Conservation (phyloP, 768 basidiomycete genomes). For the Podaxis sp. region DNA sequence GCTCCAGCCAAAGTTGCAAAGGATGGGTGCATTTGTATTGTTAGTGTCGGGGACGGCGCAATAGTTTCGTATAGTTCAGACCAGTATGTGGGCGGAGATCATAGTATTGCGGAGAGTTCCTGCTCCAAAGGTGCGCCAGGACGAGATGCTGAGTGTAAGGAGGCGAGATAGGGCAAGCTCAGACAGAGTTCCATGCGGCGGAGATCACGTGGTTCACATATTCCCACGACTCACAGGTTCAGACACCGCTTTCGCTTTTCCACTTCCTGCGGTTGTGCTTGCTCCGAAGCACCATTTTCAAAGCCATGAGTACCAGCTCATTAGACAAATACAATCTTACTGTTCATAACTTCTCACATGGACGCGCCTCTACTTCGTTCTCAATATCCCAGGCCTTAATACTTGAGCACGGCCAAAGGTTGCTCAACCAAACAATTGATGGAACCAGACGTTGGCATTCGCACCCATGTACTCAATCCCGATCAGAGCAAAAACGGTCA, state of each 20-base stretch:
- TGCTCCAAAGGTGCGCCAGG: background rate
- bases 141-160: background rate
- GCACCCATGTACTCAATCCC: background rate
- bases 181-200: background rate
- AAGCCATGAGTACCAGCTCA: background rate
- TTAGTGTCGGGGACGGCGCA: background rate
- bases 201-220: background rate
- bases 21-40: background rate
- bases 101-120: background rate
- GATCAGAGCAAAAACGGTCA: background rate
- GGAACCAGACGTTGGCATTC: background rate
- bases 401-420: background rate
- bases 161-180: background rate
- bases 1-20: background rate
- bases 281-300: background rate
- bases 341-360: constrained; percentile 3
- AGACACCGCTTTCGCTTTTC: background rate
- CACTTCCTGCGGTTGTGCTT: background rate
- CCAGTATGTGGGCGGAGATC: background rate
- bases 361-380: background rate
- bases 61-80: background rate
- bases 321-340: background rate
- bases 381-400: background rate
- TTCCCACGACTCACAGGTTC: background rate
- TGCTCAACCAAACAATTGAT: background rate